Base-by-base conservation (phyloP, 148 eudicot species). In the Camellia japonica region DNA sequence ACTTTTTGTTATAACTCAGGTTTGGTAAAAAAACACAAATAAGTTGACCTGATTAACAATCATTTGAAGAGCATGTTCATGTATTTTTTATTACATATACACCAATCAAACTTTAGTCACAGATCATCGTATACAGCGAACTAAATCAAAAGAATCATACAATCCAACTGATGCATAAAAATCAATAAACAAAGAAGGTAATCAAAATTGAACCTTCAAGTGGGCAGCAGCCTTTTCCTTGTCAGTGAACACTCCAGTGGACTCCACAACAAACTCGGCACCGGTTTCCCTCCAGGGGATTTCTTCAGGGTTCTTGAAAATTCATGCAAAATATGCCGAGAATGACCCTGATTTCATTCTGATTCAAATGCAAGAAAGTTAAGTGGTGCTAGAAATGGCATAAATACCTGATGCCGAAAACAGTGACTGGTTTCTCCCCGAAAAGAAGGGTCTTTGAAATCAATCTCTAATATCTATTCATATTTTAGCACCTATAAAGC, bases 181-280 rank as follows among this genome's bases (percentile, higher is more conserved):
- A 23, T 11, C 14, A 20, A 51, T 5, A 42, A 30, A 42, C 13
- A 8, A 74, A 72, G 52, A 52, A 52, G 44, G 16, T 23, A 42
- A 30, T 76, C 4, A 43, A 58, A 18, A 55, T 68, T 10, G 18
- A 68, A 92, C 95, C 95, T 90, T 90, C 88, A 92, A 92, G 77
- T 73, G 76, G 64, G 76, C 76, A 73, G 76, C 91, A 82, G 93
- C 95, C 82, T 92, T 92, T 14, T 85, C 93, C 83, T 88, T 92
- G 80, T 92, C 93, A 16, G 93, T 92, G 87, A 92, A 92, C 68
- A 92, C 93, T 65, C 95, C 95, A 78, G 95, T 88, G 46, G 93
- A 92, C 81, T 92, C 95, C 20, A 92, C 93, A 75, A 92, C 90
- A 85, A 67, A 91, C 42, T 91, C 95, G 52, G 95, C 95, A 69